phyloP scores from a whole-genome alignment of 2,329 filamentous ascomycete genomes.

The Penicillium sp. region DNA sequence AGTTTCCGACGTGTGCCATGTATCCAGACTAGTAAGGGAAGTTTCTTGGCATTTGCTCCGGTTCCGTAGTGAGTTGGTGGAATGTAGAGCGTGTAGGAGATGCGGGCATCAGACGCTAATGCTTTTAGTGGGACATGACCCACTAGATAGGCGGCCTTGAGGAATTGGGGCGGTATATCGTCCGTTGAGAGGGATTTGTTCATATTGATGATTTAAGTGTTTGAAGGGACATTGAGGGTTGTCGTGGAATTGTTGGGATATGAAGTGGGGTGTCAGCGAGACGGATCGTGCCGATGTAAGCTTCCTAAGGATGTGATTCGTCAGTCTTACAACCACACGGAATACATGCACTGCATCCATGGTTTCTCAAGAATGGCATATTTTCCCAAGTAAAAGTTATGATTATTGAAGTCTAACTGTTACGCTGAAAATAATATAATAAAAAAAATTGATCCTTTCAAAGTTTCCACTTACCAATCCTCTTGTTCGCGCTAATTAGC shows the following conservation, averaged over 20 bases:
- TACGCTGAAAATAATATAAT: too few species aligned
- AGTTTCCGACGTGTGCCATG: background rate
- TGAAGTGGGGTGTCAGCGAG: background rate
- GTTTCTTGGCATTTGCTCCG: background rate
- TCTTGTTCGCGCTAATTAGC: too few species aligned
- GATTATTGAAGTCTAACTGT: too few species aligned
- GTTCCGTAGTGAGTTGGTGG: background rate
- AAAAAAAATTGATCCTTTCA: too few species aligned
- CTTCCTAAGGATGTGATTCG: too few species aligned
- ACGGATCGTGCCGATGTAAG: too few species aligned
- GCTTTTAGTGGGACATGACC: background rate
- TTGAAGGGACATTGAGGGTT: background rate
- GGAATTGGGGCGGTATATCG: background rate
- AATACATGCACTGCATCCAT: too few species aligned
- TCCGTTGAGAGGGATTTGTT: background rate
- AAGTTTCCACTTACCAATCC: too few species aligned
- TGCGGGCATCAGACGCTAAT: background rate
- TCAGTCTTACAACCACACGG: too few species aligned
- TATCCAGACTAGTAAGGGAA: background rate
- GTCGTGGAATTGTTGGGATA: background rate
- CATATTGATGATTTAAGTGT: background rate
- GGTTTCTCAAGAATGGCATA: too few species aligned
- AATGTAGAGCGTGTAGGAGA: slow-evolving; percentile 2
- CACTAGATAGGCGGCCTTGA: background rate
- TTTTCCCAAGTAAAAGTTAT: too few species aligned